phyloP scores from a whole-genome alignment of 2,329 filamentous ascomycete species.

The Canariomyces notabilis region DNA sequence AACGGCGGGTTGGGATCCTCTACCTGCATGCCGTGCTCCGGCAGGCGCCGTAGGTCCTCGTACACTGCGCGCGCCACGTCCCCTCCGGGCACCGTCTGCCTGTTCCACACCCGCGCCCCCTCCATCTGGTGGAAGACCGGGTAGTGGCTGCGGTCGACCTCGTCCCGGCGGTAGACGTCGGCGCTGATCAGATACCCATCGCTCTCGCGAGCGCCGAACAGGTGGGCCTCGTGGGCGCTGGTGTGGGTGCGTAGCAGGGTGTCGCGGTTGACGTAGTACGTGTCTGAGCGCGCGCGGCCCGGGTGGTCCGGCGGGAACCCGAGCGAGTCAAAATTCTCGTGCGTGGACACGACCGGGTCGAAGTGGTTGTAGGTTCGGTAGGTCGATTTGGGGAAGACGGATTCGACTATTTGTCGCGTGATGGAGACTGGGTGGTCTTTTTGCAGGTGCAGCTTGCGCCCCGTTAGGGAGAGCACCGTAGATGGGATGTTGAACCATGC shows the following conservation, averaged over 20 bases:
- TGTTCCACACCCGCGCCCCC: constrained; percentile 84
- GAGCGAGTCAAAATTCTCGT: constrained; percentile 94
- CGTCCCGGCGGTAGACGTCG: constrained; percentile 93
- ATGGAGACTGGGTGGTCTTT: constrained; percentile 85
- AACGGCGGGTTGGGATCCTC: constrained; percentile 78
- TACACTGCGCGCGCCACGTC: constrained; percentile 62
- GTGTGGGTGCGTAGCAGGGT: constrained; percentile 91
- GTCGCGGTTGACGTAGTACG: constrained; percentile 85
- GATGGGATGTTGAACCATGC: constrained; percentile 79
- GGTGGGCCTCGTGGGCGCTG: constrained; percentile 83
- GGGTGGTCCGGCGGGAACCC: constrained; percentile 86
- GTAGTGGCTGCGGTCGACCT: constrained; percentile 91
- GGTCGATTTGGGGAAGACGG: constrained; percentile 67
- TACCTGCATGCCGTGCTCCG: constrained; percentile 68
- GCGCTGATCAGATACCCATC: constrained; percentile 86
- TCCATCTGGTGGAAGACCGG: constrained; percentile 99
- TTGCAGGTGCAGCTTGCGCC: constrained; percentile 81
- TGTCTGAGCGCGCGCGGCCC: constrained; percentile 81
- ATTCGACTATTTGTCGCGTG: constrained; percentile 88
- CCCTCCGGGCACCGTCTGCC: constrained; percentile 50
- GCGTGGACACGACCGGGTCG: constrained; percentile 75
- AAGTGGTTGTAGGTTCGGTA: constrained; percentile 75
- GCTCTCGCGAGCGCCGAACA: constrained; percentile 66
- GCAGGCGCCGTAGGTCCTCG: constrained; percentile 65
- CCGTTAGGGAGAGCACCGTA: constrained; percentile 68